Percentiles rank a stretch among this genome's conserved stretches.
Evolutionary conservation across 805 yeast genomes (phyloP).

Genomic region (Candida argentea): DNA sequence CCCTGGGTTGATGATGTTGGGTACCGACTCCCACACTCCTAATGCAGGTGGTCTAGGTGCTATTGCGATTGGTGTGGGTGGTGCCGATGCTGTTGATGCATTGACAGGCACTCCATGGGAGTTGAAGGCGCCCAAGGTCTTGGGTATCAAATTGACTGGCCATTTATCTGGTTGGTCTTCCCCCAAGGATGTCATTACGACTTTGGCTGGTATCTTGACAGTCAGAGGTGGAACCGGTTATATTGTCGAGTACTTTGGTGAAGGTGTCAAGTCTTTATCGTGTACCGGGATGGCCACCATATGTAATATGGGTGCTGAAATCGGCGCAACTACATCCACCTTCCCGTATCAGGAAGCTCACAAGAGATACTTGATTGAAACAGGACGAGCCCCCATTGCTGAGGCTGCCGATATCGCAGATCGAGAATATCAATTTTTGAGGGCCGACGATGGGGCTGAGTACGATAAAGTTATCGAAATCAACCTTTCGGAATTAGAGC

Average conservation of each 20-base stretch:
- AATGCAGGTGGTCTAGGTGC: conserved; percentile 99
- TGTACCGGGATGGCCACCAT: conserved; percentile 99
- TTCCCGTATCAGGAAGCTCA: conserved; percentile 93
- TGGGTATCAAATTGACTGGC: conserved; percentile 94
- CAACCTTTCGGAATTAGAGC: conserved; percentile 82
- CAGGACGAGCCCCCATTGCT: conserved; percentile 78
- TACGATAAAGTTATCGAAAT: conserved; percentile 91
- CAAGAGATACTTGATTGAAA: conserved; percentile 81
- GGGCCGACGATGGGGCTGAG: conserved; percentile 88
- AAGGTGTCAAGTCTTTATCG: conserved; percentile 83
- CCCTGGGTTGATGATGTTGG: conserved; percentile 95
- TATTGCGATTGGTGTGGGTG: conserved; percentile 98
- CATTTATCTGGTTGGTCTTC: conserved; percentile 90
- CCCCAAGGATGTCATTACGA: conserved; percentile 91
- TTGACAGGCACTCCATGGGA: conserved; percentile 95
- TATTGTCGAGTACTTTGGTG: conserved; percentile 94
- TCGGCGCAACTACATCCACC: conserved; percentile 95
- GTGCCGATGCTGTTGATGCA: conserved; percentile 98
- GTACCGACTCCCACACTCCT: conserved; percentile 98
- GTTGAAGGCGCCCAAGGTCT: conserved; percentile 89
- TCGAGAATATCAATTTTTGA: conserved; percentile 48
- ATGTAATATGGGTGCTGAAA: conserved; percentile 99
- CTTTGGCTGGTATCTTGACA: conserved; percentile 87
- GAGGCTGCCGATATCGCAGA: conserved; percentile 66
- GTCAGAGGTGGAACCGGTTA: conserved; percentile 98